Evolutionary conservation across 1,284 basidiomycete species (phyloP), one percentile per base, ranked within the genome.

Genomic region (Xerocomus amazonicus): DNA sequence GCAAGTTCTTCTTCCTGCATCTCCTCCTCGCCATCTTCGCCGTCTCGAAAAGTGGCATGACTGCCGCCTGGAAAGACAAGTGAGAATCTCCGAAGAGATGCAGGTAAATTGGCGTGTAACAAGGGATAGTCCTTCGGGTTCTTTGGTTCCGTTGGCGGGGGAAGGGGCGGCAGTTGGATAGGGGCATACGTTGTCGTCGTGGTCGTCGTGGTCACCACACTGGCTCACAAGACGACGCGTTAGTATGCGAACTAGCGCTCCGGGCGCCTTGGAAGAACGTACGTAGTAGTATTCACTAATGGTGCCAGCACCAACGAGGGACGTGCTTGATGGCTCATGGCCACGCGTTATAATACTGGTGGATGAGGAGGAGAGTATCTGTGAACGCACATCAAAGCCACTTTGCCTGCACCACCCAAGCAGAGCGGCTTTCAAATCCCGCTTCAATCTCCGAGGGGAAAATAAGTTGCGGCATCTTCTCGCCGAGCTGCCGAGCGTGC

Each of bases 151-250:
- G 76, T 70, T 12, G 84, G 87, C 4, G 79, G 71, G 13, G 85
- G 87, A 4, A 88, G 70, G 34, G 83, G 70, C 26, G 85, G 88
- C 14, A 91, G 67, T 43, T 80, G 82, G 56, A 92, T 89, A 32
- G 90, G 90, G 52, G 87, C 84, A 70, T 91, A 90, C 17, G 84
- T 82, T 2, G 89, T 91, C 2, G 87, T 90, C 6, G 87, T 92
- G 7, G 83, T 92, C 17, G 85, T 93, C 44, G 84, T 92, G 54
- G 84, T 93, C 65, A 84, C 87, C 67, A 89, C 89, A 57, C 90
- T 93, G 63, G 34, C 51, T 27, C 56, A 60, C 48, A 54, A 53
- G 53, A 43, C 46, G 56, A 61, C 63, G 56, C 67, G 61, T 65
- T 57, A 66, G 55, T 54, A 50, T 42, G 47, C 50, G 51, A 47